Base-by-base conservation (phyloP, 306 rosid species). In the Quercus suber region DNA sequence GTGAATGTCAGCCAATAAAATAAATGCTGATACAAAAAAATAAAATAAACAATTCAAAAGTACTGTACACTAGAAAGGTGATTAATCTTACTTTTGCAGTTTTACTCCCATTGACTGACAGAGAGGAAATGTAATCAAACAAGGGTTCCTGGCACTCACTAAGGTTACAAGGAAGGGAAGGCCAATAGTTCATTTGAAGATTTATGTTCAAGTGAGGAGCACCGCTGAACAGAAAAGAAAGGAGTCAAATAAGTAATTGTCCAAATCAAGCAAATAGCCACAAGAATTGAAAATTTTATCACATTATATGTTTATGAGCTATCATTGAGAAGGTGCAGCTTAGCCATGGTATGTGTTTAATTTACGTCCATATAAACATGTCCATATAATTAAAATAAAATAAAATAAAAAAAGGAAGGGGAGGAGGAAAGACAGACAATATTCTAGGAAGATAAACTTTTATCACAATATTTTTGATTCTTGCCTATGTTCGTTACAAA, bases 151-250 rank as follows among this genome's bases (percentile, higher is more conserved):
- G 99, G 88, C 97, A 94, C 84, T 94, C 99, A 13, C 51, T 87
- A 51, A 94, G 92, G 82, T 94, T 92, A 87, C 97, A 92, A 72
- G 99, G 80, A 86, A 94, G 97, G 75, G 97, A 86, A 13, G 97
- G 97, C 99, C 97, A 92, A 77, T 94, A 94, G 84, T 94, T 94
- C 97, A 94, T 94, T 80, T 94, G 97, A 78, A 94, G 97, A 79
- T 94, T 94, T 63, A 94, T 87, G 85, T 94, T 94, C 76, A 87
- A 80, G 86, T 94, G 99, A 71, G 94, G 99, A 82, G 99, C 97
- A n/a, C 97, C 89, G 61, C 99, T 94, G 93, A 69, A 87, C 28
- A 31, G 73, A 73, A 69, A 80, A 71, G 58, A 59, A 74, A 71
- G 23, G 25, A 51, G 37, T 77, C 74, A 80, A 64, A 72, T 88